Conservation (phyloP, 1,284 basidiomycete genomes). For the Papiliotrema terrestris region DNA sequence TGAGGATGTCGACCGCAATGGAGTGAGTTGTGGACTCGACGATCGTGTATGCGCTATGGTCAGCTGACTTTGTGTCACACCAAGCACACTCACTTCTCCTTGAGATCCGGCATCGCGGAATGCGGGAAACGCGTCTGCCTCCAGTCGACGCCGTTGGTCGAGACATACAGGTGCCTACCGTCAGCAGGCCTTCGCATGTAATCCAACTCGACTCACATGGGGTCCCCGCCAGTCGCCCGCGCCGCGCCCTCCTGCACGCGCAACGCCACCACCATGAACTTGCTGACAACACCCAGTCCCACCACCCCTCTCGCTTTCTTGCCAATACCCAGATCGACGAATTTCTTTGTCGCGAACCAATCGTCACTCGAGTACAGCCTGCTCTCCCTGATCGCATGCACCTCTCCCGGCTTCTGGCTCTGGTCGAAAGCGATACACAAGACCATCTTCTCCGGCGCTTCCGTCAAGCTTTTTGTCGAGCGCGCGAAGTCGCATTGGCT, state of each 20-base stretch:
- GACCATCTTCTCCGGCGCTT: slow-evolving; percentile 67
- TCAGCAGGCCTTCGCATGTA: background rate
- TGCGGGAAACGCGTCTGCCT: slow-evolving; percentile 48
- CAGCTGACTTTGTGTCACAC: background rate
- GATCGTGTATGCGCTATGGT: slow-evolving; percentile 81
- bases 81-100: slow-evolving; percentile 15
- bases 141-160: slow-evolving; percentile 76
- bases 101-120: slow-evolving; percentile 39
- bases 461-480: slow-evolving; percentile 70
- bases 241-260: slow-evolving; percentile 50
- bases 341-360: slow-evolving; percentile 64
- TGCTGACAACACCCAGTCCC: slow-evolving; percentile 83
- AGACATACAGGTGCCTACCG: slow-evolving; percentile 68
- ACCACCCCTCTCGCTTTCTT: slow-evolving; percentile 78
- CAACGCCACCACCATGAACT: slow-evolving; percentile 83
- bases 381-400: slow-evolving; percentile 59
- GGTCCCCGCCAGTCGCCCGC: slow-evolving; percentile 59
- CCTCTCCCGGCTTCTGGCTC: slow-evolving; percentile 50
- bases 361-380: slow-evolving; percentile 75
- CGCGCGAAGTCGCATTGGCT: slow-evolving; percentile 81
- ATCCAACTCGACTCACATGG: slow-evolving; percentile 34
- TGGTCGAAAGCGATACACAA: slow-evolving; percentile 83
- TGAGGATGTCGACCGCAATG: slow-evolving; percentile 86
- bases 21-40: slow-evolving; percentile 91
- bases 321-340: slow-evolving; percentile 76